phyloP scores from a whole-genome alignment of 176 grass and related monocot genomes.

The Otatea glauca region DNA sequence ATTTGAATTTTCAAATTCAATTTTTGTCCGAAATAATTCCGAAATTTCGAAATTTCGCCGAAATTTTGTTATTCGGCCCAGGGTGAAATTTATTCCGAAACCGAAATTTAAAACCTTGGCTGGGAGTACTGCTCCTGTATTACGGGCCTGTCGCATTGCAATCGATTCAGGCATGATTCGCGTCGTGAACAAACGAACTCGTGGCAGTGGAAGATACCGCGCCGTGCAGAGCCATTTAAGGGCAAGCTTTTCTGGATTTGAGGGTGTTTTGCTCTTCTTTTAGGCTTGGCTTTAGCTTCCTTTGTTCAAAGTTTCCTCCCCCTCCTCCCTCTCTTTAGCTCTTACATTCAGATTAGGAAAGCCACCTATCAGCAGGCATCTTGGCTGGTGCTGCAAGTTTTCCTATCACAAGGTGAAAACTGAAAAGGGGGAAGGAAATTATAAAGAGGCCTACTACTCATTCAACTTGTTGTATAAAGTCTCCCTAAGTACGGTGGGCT shows the following conservation, averaged over 20 bases:
- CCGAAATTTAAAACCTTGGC: no score
- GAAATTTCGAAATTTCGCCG: no score
- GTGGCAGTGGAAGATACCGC: background rate
- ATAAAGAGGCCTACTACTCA: background rate
- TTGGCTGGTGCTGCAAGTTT: background rate
- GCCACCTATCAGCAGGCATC: background rate
- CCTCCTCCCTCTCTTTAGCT: no score
- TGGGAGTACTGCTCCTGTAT: background rate
- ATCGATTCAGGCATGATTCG: background rate
- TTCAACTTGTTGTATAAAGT: background rate
- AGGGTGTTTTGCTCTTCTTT: background rate
- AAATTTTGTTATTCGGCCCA: no score
- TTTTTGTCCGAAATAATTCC: no score
- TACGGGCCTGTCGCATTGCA: background rate
- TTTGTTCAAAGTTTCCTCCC: constrained; percentile 1
- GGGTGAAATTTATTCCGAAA: no score
- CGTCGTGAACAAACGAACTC: background rate
- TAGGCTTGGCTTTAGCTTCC: background rate
- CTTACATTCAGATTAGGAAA: background rate
- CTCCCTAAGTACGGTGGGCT: background rate
- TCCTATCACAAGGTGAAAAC: background rate
- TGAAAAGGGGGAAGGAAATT: background rate
- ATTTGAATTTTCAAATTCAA: no score
- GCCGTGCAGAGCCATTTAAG: background rate
- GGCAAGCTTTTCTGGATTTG: background rate